Conservation (phyloP, 1,284 basidiomycete genomes). For the Apiotrichum veenhuisii region DNA sequence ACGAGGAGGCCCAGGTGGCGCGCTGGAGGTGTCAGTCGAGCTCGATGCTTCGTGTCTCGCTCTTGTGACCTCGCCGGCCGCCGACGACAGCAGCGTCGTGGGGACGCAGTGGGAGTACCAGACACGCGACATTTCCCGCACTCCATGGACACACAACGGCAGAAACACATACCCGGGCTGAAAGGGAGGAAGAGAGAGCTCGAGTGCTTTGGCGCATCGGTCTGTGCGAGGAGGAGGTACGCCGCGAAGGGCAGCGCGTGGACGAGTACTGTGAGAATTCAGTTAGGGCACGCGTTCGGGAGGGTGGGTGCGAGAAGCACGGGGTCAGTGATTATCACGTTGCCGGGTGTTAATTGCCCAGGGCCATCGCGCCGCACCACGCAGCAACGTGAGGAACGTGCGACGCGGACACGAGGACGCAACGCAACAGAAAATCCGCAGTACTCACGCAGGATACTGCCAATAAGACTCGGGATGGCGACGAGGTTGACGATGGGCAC, state of each 20-base stretch:
- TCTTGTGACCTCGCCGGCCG: not conserved
- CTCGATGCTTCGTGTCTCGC: not conserved
- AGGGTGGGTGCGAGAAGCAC: not conserved
- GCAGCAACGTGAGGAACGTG: too few relatives aligned
- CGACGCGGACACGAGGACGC: too few relatives aligned
- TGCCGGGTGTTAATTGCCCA: not conserved
- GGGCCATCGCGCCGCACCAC: too few relatives aligned
- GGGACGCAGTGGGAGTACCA: not conserved
- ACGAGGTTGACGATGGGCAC: constrained; percentile 22
- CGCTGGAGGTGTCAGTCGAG: constrained; percentile 5
- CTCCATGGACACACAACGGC: not conserved
- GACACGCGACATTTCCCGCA: not conserved
- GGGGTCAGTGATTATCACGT: not conserved
- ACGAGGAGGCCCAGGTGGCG: constrained; percentile 21
- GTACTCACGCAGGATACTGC: constrained; percentile 13
- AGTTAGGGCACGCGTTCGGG: not conserved
- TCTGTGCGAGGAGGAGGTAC: constrained; percentile 30
- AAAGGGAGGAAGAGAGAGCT: constrained; percentile 26
- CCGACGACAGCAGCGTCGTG: not conserved
- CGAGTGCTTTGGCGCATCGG: constrained; percentile 22
- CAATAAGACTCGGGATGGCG: constrained; percentile 18
- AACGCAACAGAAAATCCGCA: too few relatives aligned
- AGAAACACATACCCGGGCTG: constrained; percentile 21
- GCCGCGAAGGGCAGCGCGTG: constrained; percentile 25
- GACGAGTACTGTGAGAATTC: constrained; percentile 18